A percentile compares a stretch with the other conserved stretches of the same genome.
Evolutionary conservation across 805 yeast genomes (phyloP).

Genomic region (Starmerella floris): DNA sequence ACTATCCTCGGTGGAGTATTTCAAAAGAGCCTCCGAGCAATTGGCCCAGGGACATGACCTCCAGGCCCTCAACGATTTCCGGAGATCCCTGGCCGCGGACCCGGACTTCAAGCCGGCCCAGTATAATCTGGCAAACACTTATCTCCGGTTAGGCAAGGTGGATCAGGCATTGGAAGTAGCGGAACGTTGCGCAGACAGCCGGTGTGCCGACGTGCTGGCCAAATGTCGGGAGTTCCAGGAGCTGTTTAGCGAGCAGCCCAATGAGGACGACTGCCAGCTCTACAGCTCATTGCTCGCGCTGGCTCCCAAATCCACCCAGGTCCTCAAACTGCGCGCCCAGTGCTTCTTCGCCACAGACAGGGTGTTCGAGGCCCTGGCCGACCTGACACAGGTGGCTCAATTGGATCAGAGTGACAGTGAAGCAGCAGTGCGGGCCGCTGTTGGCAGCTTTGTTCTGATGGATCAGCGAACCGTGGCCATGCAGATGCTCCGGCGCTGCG

Average conservation of each 20-base stretch:
- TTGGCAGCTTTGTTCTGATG: conserved; percentile 34
- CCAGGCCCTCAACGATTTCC: conserved; percentile 29
- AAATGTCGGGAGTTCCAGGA: conserved; percentile 11
- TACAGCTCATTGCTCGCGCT: conserved; percentile 16
- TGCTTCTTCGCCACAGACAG: conserved; percentile 26
- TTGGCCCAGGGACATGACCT: conserved; percentile 26
- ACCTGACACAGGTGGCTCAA: conserved; percentile 24
- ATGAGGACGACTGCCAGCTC: conserved; percentile 8
- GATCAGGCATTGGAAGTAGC: conserved; percentile 21
- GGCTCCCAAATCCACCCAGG: conserved; percentile 22
- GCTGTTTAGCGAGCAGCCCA: conserved; percentile 2
- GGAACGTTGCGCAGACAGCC: conserved; percentile 7
- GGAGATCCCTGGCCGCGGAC: conserved; percentile 25
- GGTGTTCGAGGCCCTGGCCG: conserved; percentile 27
- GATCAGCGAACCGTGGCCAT: conserved; percentile 40
- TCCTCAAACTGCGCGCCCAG: conserved; percentile 25
- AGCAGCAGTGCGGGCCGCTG: conserved; percentile 29
- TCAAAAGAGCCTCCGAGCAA: conserved; percentile 29
- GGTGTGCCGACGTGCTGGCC: conserved; percentile 18
- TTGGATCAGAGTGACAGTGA: conserved; percentile 22
- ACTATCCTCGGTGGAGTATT: conserved; percentile 22
- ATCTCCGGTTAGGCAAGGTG: conserved; percentile 25
- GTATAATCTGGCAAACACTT: conserved; percentile 25
- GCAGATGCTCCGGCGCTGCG: conserved; percentile 47
- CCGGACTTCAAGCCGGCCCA: conserved; percentile 29